Evolutionary conservation across 805 yeast genomes (phyloP).

Genomic region (Wickerhamomyces subpelliculosus): DNA sequence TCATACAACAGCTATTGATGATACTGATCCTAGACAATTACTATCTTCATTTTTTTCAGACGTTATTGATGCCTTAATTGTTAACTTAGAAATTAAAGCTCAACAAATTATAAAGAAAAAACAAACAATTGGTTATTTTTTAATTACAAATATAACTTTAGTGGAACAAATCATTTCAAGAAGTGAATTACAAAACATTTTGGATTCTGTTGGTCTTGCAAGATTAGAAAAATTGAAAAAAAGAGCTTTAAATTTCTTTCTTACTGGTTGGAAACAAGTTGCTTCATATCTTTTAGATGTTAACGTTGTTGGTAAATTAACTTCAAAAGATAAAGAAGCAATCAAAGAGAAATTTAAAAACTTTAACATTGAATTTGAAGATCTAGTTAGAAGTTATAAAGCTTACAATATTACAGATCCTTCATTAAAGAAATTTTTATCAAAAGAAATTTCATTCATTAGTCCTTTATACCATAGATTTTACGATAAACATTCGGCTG

Average conservation of each 20-base stretch:
- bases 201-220: slow-evolving; percentile 54
- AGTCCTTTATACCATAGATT: slow-evolving; percentile 81
- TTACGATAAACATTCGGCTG: slow-evolving; percentile 64
- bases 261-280: slow-evolving; percentile 73
- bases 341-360: slow-evolving; percentile 79
- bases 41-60: slow-evolving; percentile 70
- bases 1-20: slow-evolving; percentile 30
- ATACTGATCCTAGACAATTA: slow-evolving; percentile 40
- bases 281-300: slow-evolving; percentile 76
- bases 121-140: slow-evolving; percentile 55
- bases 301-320: slow-evolving; percentile 52
- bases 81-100: slow-evolving; percentile 57
- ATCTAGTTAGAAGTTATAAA: slow-evolving; percentile 58
- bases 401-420: slow-evolving; percentile 61
- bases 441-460: slow-evolving; percentile 67
- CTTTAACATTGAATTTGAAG: slow-evolving; percentile 81
- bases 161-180: slow-evolving; percentile 68
- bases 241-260: slow-evolving; percentile 63
- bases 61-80: slow-evolving; percentile 64
- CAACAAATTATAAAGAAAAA: slow-evolving; percentile 26
- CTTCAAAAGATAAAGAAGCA: slow-evolving; percentile 71
- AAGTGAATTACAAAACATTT: slow-evolving; percentile 44
- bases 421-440: slow-evolving; percentile 52
- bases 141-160: slow-evolving; percentile 63
- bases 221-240: slow-evolving; percentile 65